Conservation (phyloP, 2,329 filamentous ascomycete species). For the Scopulariopsis brevicaulis region DNA sequence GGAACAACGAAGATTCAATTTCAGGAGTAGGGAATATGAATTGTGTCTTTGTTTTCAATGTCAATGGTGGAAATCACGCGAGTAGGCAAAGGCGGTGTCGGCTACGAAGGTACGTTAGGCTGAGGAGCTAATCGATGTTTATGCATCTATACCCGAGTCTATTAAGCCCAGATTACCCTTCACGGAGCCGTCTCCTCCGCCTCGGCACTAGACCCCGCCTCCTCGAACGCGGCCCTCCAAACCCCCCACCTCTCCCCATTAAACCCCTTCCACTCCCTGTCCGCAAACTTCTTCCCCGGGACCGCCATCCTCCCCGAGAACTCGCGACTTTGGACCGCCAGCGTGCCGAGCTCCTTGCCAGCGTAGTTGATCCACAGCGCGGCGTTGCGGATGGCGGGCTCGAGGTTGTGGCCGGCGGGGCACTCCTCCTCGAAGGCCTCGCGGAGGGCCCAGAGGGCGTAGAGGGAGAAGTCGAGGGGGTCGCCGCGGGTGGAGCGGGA, state of each 20-base stretch:
- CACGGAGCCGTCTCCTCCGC: constrained; percentile 3
- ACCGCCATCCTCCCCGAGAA: background rate
- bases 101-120: too few species aligned
- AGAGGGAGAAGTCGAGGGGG: constrained; percentile 15
- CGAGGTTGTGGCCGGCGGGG: background rate
- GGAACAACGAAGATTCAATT: too few species aligned
- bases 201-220: background rate
- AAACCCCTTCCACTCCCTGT: constrained; percentile 15
- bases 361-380: constrained; percentile 1
- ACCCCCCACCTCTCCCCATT: constrained; percentile 13
- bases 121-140: too few species aligned
- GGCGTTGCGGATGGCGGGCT: background rate
- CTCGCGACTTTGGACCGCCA: background rate
- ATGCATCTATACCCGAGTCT: too few species aligned
- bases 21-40: too few species aligned
- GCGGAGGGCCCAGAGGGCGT: constrained; percentile 16
- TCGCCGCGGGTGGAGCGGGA: constrained; percentile 4
- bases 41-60: too few species aligned
- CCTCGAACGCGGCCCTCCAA: constrained; percentile 12
- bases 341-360: background rate
- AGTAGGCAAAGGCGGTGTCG: too few species aligned
- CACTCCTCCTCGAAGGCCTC: constrained; percentile 13
- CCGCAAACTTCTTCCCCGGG: constrained; percentile 8
- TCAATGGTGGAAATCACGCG: too few species aligned
- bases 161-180: constrained; percentile 5